phyloP scores from a whole-genome alignment of 2,329 filamentous ascomycete species.

The Talaromyces pinophilus region DNA sequence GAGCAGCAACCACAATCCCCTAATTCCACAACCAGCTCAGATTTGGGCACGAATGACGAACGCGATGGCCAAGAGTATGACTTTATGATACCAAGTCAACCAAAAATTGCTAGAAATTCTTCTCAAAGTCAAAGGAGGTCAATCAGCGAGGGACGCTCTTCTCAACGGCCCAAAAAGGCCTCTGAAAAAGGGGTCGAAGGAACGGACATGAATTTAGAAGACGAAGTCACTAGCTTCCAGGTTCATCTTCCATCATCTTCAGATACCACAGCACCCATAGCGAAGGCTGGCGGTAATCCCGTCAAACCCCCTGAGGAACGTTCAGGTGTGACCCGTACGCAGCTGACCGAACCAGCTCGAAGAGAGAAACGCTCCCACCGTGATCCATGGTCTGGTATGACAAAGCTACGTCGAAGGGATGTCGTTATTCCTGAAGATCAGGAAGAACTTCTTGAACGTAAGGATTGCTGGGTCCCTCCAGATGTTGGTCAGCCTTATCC shows the following conservation, averaged over 20 bases:
- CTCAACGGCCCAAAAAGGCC: background rate
- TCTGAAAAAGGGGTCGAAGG: background rate
- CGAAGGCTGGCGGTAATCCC: background rate
- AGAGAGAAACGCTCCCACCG: slow-evolving; percentile 16
- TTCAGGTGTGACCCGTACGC: background rate
- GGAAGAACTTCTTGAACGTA: slow-evolving; percentile 48
- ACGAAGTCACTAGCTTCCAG: slow-evolving; percentile 17
- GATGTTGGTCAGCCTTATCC: slow-evolving; percentile 31
- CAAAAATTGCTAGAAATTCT: background rate
- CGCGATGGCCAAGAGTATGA: background rate
- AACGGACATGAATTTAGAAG: background rate
- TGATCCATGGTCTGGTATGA: slow-evolving; percentile 37
- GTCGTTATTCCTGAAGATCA: slow-evolving; percentile 54
- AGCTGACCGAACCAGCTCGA: slow-evolving; percentile 10
- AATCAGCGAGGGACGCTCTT: background rate
- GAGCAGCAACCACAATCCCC: background rate
- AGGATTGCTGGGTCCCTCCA: slow-evolving; percentile 46
- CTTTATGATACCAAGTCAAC: background rate
- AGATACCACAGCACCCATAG: background rate
- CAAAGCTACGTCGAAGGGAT: slow-evolving; percentile 45
- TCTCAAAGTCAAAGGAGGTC: background rate
- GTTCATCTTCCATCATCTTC: slow-evolving; percentile 7
- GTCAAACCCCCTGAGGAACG: background rate
- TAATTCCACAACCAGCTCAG: background rate
- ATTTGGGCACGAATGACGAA: background rate